These are phyloP conservation scores for Candida qinlingensis DNA, from an alignment of 805 yeast species.

Conservation along the genomic window DNA sequence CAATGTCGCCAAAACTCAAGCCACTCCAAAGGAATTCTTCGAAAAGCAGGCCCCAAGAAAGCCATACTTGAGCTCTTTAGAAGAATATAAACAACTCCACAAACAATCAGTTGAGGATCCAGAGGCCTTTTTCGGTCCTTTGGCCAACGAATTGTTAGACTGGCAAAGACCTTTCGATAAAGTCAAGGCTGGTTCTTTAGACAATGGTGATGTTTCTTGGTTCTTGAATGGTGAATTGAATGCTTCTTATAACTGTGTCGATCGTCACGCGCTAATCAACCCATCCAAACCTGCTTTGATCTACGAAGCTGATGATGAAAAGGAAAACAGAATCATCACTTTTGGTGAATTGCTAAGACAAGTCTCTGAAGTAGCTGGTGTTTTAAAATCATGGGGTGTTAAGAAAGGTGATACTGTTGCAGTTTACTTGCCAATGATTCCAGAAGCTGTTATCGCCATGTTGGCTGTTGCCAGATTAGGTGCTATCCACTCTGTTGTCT, in stretches of 20 bases:
- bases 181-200: slow-evolving; percentile 53
- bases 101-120: slow-evolving; percentile 76
- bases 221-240: slow-evolving; percentile 89
- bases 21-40: slow-evolving; percentile 34
- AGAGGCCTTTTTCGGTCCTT: slow-evolving; percentile 68
- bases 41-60: slow-evolving; percentile 34
- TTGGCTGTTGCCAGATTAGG: slow-evolving; percentile 91
- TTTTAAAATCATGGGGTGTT: slow-evolving; percentile 80
- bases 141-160: slow-evolving; percentile 64
- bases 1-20: slow-evolving; percentile 25
- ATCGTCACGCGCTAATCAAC: slow-evolving; percentile 84
- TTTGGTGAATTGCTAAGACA: slow-evolving; percentile 82
- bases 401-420: slow-evolving; percentile 95
- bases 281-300: slow-evolving; percentile 83
- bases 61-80: slow-evolving; percentile 32
- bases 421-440: slow-evolving; percentile 94
- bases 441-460: slow-evolving; percentile 92
- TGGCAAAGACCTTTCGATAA: slow-evolving; percentile 78
- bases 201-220: slow-evolving; percentile 85
- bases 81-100: slow-evolving; percentile 67
- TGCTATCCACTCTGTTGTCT: slow-evolving; percentile 92
- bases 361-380: slow-evolving; percentile 83
- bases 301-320: slow-evolving; percentile 91
- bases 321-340: slow-evolving; percentile 66
- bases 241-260: slow-evolving; percentile 91